Percentiles rank a stretch among this genome's conserved stretches.
Conservation (phyloP, 1,139 yeast species). For the Yueomyces sp. region DNA sequence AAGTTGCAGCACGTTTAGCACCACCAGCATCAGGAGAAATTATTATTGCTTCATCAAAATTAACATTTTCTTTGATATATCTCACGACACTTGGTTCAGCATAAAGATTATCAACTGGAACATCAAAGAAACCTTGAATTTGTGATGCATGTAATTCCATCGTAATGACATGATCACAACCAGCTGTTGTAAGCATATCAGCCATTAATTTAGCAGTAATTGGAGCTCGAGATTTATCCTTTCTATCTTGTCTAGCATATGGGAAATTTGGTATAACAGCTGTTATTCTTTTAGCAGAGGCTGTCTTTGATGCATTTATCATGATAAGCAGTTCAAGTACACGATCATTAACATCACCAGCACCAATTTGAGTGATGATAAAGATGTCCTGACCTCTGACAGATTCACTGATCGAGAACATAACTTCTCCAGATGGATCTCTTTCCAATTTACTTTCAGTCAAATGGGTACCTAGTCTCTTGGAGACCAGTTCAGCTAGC, state of each 20-base stretch:
- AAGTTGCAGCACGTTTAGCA: slow-evolving; percentile 92
- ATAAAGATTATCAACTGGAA: slow-evolving; percentile 90
- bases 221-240: slow-evolving; percentile 93
- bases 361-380: slow-evolving; percentile 79
- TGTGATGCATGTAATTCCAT: slow-evolving; percentile 97
- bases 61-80: slow-evolving; percentile 66
- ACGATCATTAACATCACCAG: slow-evolving; percentile 82
- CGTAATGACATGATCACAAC: slow-evolving; percentile 92
- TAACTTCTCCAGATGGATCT: slow-evolving; percentile 76
- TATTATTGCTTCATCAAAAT: slow-evolving; percentile 62
- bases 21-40: slow-evolving; percentile 99
- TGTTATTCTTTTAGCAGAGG: slow-evolving; percentile 88
- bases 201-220: slow-evolving; percentile 96
- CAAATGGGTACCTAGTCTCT: slow-evolving; percentile 46
- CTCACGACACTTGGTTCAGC: slow-evolving; percentile 92
- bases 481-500: slow-evolving; percentile 75
- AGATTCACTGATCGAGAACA: slow-evolving; percentile 86
- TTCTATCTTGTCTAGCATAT: slow-evolving; percentile 93
- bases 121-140: slow-evolving; percentile 92
- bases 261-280: slow-evolving; percentile 95
- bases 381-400: slow-evolving; percentile 94
- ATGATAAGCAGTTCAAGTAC: slow-evolving; percentile 79
- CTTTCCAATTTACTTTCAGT: slow-evolving; percentile 57
- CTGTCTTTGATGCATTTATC: slow-evolving; percentile 92
- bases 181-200: slow-evolving; percentile 88